Evolutionary conservation across 129 eudicot genomes (phyloP), one percentile per base, ranked within the genome.

Genomic region (Helichrysum umbraculigerum): DNA sequence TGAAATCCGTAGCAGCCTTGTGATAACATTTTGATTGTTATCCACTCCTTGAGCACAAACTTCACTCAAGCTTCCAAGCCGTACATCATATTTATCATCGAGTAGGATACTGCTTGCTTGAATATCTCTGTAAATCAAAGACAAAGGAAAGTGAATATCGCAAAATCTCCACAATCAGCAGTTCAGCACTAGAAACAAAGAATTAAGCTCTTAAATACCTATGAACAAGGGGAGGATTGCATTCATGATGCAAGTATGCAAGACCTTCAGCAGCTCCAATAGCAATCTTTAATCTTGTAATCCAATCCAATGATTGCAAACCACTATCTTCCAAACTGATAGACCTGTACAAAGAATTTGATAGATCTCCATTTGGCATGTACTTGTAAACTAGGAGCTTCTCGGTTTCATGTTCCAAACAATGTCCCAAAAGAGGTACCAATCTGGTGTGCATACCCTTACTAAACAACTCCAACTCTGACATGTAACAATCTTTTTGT

Each of bases 41-140:
- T 90, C 92, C 39, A 74, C 86, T 80, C 70, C 92, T 79, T 77
- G 87, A 71, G 84, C 78, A 73, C 88, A 82, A 72, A 83, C 87
- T 44, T 91, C 87, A 75, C 92, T 88, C 79, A 91, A 80, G 78
- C 97, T 91, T 68, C 96, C 97, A 20, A 91, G 87, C n/a, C 95
- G 78, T 34, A 89, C 97, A 39, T 91, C 97, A 77, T 82, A 91
- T 76, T 88, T 91, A 75, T 91, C 97, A 73, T 91, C 97, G 3
- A 91, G 96, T 60, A 91, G 87, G 75, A 91, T 88, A 75, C 97
- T 91, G 86, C 90, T 89, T 20, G 97, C 95, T 83, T 87, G 91
- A 37, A 91, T 63, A 77, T 91, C 91, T 76, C 97, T 91, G 69
- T 68, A 73, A 56, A 74, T 44, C 44, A 50, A 30, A 20, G 17